Percentiles rank a stretch among this genome's conserved stretches.
Evolutionary conservation across 768 basidiomycete genomes (phyloP).

Genomic region (Pleurotus pulmonarius): DNA sequence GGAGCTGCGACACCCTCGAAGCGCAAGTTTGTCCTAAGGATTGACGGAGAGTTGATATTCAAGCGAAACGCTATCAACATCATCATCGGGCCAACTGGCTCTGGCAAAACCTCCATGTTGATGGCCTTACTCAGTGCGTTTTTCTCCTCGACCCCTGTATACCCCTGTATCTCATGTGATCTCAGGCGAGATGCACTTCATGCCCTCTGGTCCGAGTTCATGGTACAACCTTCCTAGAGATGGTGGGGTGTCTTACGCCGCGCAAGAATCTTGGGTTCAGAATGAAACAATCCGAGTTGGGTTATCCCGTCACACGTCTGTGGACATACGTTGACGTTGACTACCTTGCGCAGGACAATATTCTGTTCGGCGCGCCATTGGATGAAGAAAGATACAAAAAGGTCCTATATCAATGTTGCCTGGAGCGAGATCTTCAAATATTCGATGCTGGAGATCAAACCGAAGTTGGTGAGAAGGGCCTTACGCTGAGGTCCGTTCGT

Average conservation of each 20-base stretch:
- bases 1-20: slow-evolving; percentile 36
- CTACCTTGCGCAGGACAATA: slow-evolving; percentile 51
- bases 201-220: slow-evolving; percentile 44
- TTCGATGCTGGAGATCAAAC: slow-evolving; percentile 31
- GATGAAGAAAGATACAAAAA: slow-evolving; percentile 77
- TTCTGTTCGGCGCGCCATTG: slow-evolving; percentile 73
- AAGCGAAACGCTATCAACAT: slow-evolving; percentile 49
- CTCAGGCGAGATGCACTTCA: slow-evolving; percentile 63
- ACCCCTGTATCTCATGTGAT: too few relatives aligned
- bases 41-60: slow-evolving; percentile 53
- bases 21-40: slow-evolving; percentile 45
- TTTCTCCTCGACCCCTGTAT: neutral
- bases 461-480: slow-evolving; percentile 54
- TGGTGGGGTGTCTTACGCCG: slow-evolving; percentile 72
- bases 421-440: slow-evolving; percentile 68
- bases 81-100: slow-evolving; percentile 55
- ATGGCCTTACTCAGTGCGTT: slow-evolving; percentile 4
- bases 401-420: slow-evolving; percentile 69
- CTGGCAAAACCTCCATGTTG: slow-evolving; percentile 52
- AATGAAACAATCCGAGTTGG: slow-evolving; percentile 68
- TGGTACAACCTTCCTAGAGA: slow-evolving; percentile 69
- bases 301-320: neutral
- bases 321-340: too few relatives aligned
- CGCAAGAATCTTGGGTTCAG: slow-evolving; percentile 83
- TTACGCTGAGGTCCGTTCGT: slow-evolving; percentile 25